Percentiles rank a stretch among this genome's conserved stretches.
These are phyloP conservation scores for Aspergillus thermomutatus DNA, from an alignment of 2,329 filamentous ascomycete species.

Conservation along the genomic window DNA sequence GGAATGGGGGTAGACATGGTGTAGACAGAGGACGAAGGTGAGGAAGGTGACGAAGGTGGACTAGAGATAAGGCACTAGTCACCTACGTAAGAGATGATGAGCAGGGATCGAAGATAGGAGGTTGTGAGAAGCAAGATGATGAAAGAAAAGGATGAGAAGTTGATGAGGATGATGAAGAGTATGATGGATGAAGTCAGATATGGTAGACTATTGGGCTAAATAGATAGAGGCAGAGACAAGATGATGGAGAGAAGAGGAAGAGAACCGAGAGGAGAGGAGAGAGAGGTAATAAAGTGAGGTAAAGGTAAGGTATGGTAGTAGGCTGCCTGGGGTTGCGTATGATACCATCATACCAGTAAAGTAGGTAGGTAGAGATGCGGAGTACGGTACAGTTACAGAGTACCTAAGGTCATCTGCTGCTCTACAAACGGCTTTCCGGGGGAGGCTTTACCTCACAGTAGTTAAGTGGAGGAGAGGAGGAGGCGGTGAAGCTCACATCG, in stretches of 20 bases:
- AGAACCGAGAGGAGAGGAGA: neutral
- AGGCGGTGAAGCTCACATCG: conserved; percentile 24
- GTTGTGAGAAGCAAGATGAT: conserved; percentile 16
- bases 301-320: neutral
- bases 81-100: conserved; percentile 11
- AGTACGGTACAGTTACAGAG: neutral
- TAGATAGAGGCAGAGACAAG: neutral
- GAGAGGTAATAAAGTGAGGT: conserved; percentile 12
- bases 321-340: conserved; percentile 6
- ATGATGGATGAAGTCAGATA: neutral
- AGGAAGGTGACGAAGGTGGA: conserved; percentile 1
- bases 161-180: neutral
- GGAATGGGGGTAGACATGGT: conserved; percentile 39
- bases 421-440: conserved; percentile 13
- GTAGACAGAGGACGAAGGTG: conserved; percentile 11
- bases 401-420: conserved; percentile 11
- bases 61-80: conserved; percentile 7
- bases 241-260: neutral
- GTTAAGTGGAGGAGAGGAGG: conserved; percentile 1
- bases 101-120: conserved; percentile 16
- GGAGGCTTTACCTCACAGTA: too few species aligned
- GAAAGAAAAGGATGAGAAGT: conserved; percentile 10
- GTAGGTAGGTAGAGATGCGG: neutral
- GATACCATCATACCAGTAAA: too few species aligned
- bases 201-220: neutral